Evolutionary conservation across 805 yeast species (phyloP), one percentile per base, ranked within the genome.

Genomic region (Pichia gijzeniarum): DNA sequence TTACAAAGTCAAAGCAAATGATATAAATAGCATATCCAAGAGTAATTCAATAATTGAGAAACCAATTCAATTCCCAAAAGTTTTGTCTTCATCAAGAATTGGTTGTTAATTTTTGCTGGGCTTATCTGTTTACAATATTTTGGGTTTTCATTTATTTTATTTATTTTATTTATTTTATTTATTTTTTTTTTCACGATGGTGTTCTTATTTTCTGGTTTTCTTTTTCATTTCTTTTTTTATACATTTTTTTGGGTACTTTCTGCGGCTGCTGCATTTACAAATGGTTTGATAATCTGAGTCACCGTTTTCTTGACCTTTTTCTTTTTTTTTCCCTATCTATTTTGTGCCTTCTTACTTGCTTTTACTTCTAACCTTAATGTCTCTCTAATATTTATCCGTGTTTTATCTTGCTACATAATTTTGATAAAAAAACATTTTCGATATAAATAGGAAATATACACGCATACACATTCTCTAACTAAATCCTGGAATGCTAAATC

Each of bases 21-120:
- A 40, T 33, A 35, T 35, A 5, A 27, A 35, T 37, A 17, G n/a
- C 14, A 27, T 10, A 25, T 7, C 10, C 10, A 10, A 25, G 28
- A 25, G 10, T 7, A 34, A 16, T 17, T n/a, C 33, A 27, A 22
- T 18, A 13, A 13, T 40, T 16, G 30, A 27, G 8, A 40, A 22
- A 25, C 28, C 28, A 22, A 16, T 16, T 18, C 18, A 30, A 19
- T 22, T 49, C 12, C 48, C 51, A 35, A 48, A 51, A 35, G 48
- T 47, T 20, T 34, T 47, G 21, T 51, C 54, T 5, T 38, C 51
- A 4, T 38, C 51, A 17, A 50, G 54, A 47, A 33, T 48, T 10
- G 21, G 41, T 13, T 12, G 22, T 34, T 16, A n/a, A 21, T 25
- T 25, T 7, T 25, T 7, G 9, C 6, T 10, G 10, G 6, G 10